Percentiles rank a stretch among this genome's conserved stretches.
Conservation (phyloP, 2,329 filamentous ascomycete species). For the Claviceps citrina region DNA sequence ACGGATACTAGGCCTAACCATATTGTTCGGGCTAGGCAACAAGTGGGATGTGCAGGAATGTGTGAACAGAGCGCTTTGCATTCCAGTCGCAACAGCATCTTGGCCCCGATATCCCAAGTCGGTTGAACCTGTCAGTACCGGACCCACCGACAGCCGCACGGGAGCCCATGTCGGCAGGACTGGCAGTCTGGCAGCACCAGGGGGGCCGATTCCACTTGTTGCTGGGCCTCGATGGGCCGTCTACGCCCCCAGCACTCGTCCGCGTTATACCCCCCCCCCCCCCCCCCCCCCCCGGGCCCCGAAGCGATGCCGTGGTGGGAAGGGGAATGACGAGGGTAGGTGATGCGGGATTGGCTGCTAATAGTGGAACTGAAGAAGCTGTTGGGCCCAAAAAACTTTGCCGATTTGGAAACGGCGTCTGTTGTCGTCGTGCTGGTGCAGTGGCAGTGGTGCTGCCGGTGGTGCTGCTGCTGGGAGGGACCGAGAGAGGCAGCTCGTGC, state of each 20-base stretch:
- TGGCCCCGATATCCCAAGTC: conserved; percentile 3
- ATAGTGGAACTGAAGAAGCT: conserved; percentile 1
- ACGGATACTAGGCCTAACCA: conserved; percentile 4
- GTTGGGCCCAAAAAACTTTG: neutral
- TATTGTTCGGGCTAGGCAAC: conserved; percentile 5
- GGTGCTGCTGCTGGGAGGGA: no score
- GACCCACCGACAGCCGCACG: conserved; percentile 1
- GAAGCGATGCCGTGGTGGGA: neutral
- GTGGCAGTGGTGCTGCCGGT: no score
- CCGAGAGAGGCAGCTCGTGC: conserved; percentile 5
- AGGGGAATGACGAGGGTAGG: neutral
- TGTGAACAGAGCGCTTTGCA: conserved; percentile 7
- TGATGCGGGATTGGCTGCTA: neutral
- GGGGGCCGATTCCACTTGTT: neutral
- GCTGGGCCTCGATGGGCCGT: neutral
- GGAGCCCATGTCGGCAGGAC: neutral
- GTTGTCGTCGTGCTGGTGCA: no score
- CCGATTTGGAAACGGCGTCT: neutral
- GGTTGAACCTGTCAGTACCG: conserved; percentile 5
- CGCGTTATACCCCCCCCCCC: neutral
- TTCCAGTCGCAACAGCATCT: conserved; percentile 7
- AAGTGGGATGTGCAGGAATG: conserved; percentile 7
- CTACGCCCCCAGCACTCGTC: no score
- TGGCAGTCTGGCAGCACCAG: neutral
- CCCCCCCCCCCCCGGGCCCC: neutral